Evolutionary conservation across 345 rosid species (phyloP).

Genomic region (Sisymbrium altissimum): DNA sequence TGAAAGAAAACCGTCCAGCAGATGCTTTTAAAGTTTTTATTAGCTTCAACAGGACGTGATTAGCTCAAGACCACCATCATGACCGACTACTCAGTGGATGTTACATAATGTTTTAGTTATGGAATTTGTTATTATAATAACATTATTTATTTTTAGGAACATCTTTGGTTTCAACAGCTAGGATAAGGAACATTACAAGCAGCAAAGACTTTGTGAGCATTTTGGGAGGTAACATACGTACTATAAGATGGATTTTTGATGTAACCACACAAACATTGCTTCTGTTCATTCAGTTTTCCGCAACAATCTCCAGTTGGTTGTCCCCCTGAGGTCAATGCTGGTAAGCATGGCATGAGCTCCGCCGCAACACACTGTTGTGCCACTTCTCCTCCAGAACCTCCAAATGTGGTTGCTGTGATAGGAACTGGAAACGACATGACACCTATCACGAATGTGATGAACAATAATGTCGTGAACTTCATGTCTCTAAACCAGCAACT

Average conservation of each 20-base stretch:
- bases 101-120: too few relatives aligned
- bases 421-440: not conserved
- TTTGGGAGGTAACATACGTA: slow-evolving; percentile 21
- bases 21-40: too few relatives aligned
- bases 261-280: slow-evolving; percentile 35
- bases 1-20: too few relatives aligned
- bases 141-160: not conserved
- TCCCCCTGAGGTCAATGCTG: not conserved
- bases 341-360: slow-evolving; percentile 26
- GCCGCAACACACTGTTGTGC: slow-evolving; percentile 13
- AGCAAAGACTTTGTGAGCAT: slow-evolving; percentile 21
- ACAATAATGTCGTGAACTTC: not conserved
- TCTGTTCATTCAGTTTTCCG: slow-evolving; percentile 27
- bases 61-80: too few relatives aligned
- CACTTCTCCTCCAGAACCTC: not conserved
- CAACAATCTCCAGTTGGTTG: slow-evolving; percentile 12
- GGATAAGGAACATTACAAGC: slow-evolving; percentile 5
- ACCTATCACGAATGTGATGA: not conserved
- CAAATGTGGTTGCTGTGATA: not conserved
- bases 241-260: slow-evolving; percentile 22
- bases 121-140: not conserved
- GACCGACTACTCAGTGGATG: not conserved
- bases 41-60: not conserved
- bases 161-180: not conserved
- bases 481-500: not conserved